Conservation (phyloP, 2,329 filamentous ascomycete genomes). For the Rugonectria rugulosa region DNA sequence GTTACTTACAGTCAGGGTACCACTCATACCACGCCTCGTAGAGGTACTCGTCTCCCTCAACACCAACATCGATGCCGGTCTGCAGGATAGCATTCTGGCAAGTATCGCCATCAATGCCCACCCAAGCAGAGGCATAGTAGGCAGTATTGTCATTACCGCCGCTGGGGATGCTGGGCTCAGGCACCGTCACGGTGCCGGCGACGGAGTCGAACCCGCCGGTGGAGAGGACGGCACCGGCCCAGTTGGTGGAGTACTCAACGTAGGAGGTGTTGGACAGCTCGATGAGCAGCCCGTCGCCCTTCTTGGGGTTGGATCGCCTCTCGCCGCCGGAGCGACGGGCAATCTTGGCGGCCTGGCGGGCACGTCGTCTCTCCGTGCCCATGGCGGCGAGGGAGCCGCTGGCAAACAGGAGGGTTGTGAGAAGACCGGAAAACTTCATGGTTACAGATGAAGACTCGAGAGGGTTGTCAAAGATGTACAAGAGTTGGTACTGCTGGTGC, state of each 20-base stretch:
- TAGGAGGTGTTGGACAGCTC: constrained; percentile 1
- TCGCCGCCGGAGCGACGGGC: constrained; percentile 4
- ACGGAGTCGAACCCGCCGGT: constrained; percentile 7
- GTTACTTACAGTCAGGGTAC: constrained; percentile 9
- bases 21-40: constrained; percentile 19
- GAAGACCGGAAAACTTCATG: constrained; percentile 10
- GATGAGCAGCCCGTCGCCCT: neutral
- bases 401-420: constrained; percentile 7
- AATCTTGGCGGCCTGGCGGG: constrained; percentile 10
- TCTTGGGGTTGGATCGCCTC: constrained; percentile 8
- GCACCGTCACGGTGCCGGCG: neutral
- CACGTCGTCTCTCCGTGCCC: constrained; percentile 12
- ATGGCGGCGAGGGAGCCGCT: constrained; percentile 14
- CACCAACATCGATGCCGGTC: constrained; percentile 12
- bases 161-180: constrained; percentile 1
- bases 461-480: neutral
- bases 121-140: constrained; percentile 3
- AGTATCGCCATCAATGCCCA: constrained; percentile 13
- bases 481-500: neutral
- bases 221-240: constrained; percentile 7
- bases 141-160: neutral
- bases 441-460: neutral
- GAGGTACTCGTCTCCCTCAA: neutral
- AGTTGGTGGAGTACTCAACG: constrained; percentile 11
- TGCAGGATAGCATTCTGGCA: constrained; percentile 8